Evolutionary conservation across 2,329 filamentous ascomycete species (phyloP).

Genomic region (Metarhizium rileyi): DNA sequence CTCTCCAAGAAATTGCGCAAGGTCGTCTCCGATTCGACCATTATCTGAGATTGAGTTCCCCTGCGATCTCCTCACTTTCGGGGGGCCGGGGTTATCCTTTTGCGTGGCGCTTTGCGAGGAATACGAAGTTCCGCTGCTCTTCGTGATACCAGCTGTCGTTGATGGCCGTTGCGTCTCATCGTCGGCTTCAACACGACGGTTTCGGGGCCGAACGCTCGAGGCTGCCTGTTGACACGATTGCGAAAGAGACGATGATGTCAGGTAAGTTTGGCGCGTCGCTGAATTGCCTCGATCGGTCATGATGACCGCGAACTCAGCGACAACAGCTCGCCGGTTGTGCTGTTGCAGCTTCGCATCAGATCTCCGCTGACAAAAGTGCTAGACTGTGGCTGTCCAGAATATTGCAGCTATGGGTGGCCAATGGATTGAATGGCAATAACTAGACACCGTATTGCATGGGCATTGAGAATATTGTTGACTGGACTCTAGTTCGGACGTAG

Average conservation of each 20-base stretch:
- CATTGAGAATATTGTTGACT: background rate
- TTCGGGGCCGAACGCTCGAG: constrained; percentile 37
- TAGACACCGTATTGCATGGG: background rate
- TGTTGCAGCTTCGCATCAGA: constrained; percentile 24
- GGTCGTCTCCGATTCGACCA: constrained; percentile 26
- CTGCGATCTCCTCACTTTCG: background rate
- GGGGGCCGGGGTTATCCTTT: background rate
- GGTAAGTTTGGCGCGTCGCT: constrained; percentile 23
- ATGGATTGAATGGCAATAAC: background rate
- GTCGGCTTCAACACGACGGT: constrained; percentile 33
- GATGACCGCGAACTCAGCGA: constrained; percentile 24
- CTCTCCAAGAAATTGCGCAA: constrained; percentile 35
- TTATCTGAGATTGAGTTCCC: constrained; percentile 16
- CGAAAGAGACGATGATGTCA: constrained; percentile 36
- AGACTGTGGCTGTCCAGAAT: background rate
- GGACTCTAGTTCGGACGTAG: background rate
- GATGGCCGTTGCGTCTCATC: constrained; percentile 19
- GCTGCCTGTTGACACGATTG: constrained; percentile 32
- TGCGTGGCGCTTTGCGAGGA: background rate
- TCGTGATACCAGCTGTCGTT: background rate
- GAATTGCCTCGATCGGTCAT: constrained; percentile 26
- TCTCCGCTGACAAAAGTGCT: constrained; percentile 2
- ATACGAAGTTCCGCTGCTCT: background rate
- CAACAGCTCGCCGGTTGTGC: constrained; percentile 16
- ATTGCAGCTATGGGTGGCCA: background rate